Conservation (phyloP, 2,329 filamentous ascomycete genomes). For the Diaporthe citrichinensis region DNA sequence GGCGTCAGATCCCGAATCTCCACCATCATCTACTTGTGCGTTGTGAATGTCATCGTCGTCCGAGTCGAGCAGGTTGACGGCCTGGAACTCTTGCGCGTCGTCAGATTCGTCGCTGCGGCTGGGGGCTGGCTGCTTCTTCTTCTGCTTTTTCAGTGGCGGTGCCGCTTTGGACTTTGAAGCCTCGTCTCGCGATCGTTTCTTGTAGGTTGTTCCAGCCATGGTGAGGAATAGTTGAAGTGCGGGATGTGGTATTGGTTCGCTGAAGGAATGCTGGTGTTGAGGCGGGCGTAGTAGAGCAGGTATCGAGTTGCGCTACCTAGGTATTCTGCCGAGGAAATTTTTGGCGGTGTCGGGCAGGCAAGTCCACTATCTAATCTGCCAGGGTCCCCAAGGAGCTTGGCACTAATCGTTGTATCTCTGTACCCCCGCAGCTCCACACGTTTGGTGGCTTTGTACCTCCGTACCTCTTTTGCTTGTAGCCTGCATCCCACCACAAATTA, state of each 20-base stretch:
- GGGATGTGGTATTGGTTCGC: neutral
- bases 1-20: constrained; percentile 48
- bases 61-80: constrained; percentile 69
- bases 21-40: constrained; percentile 64
- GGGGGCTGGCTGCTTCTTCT: constrained; percentile 62
- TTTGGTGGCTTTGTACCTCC: neutral
- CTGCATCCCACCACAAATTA: neutral
- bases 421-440: neutral
- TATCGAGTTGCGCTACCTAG: neutral
- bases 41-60: constrained; percentile 71
- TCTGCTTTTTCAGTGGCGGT: constrained; percentile 65
- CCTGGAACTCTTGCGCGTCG: constrained; percentile 59
- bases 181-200: constrained; percentile 53
- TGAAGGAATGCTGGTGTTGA: neutral
- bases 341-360: constrained; percentile 34
- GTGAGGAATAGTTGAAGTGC: constrained; percentile 1
- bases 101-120: constrained; percentile 60
- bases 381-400: neutral
- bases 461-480: neutral
- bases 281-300: neutral
- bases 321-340: constrained; percentile 41
- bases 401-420: neutral
- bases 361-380: neutral
- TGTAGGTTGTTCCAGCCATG: constrained; percentile 50
- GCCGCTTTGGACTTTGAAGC: constrained; percentile 50